phyloP scores from a whole-genome alignment of 179 eudicot species.

The Carnegiea gigantea region DNA sequence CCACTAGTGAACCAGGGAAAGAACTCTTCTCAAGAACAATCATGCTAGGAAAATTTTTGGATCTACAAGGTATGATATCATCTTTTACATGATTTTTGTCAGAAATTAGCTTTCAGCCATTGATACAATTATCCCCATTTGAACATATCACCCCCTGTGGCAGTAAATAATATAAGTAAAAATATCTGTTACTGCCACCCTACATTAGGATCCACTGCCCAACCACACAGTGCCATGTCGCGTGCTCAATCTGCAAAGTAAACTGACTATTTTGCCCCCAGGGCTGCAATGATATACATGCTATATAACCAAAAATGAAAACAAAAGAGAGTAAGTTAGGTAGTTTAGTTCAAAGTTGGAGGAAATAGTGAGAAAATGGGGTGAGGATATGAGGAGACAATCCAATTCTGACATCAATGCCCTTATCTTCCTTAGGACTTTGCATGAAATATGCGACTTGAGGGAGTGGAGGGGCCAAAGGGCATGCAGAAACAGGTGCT shows the following conservation, averaged over 20 bases:
- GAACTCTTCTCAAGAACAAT: background rate
- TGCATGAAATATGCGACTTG: constrained; percentile 38
- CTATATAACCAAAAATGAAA: background rate
- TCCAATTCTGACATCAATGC: constrained; percentile 37
- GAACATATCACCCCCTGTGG: background rate
- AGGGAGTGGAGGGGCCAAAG: constrained; percentile 33
- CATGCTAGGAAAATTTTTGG: constrained; percentile 17
- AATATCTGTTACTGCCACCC: background rate
- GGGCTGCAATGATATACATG: background rate
- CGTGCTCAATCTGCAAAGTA: background rate
- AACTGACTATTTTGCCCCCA: constrained; percentile 16
- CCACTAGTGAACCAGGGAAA: constrained; percentile 19
- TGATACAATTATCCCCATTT: background rate
- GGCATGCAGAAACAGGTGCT: constrained; percentile 19
- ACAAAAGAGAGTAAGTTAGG: background rate
- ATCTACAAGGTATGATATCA: constrained; percentile 12
- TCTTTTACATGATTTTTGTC: constrained; percentile 9
- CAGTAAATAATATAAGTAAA: background rate
- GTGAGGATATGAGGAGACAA: constrained; percentile 19
- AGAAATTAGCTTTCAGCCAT: background rate
- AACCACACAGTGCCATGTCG: constrained; percentile 14
- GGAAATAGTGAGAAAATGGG: constrained; percentile 33
- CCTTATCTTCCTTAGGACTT: constrained; percentile 36
- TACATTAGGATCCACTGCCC: constrained; percentile 8
- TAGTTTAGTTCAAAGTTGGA: constrained; percentile 25